Evolutionary conservation across 2,329 filamentous ascomycete genomes (phyloP).

Genomic region (Massarina eburnea): DNA sequence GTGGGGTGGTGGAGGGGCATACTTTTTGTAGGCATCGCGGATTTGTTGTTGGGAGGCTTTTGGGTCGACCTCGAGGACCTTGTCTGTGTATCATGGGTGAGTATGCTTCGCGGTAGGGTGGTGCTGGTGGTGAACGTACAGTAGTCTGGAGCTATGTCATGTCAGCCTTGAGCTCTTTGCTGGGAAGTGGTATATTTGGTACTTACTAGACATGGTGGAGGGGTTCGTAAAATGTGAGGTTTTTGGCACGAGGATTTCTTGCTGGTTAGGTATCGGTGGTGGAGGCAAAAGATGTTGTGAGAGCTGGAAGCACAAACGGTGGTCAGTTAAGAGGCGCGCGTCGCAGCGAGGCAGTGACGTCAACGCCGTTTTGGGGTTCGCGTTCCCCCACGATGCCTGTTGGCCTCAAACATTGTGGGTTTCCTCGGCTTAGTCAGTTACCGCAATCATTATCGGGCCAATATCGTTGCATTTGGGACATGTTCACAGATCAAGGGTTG

Average conservation of each 20-base stretch:
- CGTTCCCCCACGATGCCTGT: neutral
- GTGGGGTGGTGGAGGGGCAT: slow-evolving; percentile 5
- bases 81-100: slow-evolving; percentile 14
- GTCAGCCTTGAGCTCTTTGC: slow-evolving; percentile 16
- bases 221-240: neutral
- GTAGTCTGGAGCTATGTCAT: slow-evolving; percentile 24
- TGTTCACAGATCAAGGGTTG: neutral
- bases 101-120: neutral
- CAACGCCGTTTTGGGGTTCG: neutral
- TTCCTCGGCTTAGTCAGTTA: too few relatives aligned
- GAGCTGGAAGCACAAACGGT: neutral
- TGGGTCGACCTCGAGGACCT: slow-evolving; percentile 66
- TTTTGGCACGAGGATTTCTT: neutral
- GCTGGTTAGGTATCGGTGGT: neutral
- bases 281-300: neutral
- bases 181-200: neutral
- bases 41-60: slow-evolving; percentile 80
- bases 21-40: slow-evolving; percentile 93
- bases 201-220: slow-evolving; percentile 25
- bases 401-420: neutral
- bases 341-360: slow-evolving; percentile 1
- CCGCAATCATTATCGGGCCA: too few relatives aligned
- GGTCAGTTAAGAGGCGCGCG: slow-evolving; percentile 1
- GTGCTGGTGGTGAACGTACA: slow-evolving; percentile 16
- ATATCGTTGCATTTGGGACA: neutral